Percentiles rank a stretch among this genome's conserved stretches.
Evolutionary conservation across 2,329 filamentous ascomycete genomes (phyloP).

Genomic region (Gnomoniopsis smithogilvyi): DNA sequence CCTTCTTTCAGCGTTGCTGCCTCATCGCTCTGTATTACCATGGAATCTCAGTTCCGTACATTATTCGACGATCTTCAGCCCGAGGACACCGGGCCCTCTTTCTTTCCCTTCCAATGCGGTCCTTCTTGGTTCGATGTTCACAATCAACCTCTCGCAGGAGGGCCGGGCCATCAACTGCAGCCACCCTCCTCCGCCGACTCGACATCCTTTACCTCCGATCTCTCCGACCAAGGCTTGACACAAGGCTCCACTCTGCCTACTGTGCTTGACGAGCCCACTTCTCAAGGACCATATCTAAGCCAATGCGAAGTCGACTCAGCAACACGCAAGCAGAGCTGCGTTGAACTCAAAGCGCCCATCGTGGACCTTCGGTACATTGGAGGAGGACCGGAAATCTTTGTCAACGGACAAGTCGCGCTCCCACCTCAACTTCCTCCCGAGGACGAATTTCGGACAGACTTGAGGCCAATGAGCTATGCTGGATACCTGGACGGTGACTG

Average conservation of each 20-base stretch:
- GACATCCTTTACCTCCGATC: background rate
- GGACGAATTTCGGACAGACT: background rate
- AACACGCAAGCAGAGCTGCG: background rate
- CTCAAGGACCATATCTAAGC: background rate
- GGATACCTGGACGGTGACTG: too few species aligned
- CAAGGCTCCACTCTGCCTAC: background rate
- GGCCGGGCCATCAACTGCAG: background rate
- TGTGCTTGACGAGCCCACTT: background rate
- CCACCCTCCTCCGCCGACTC: background rate
- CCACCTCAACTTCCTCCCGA: background rate
- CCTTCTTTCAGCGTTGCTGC: background rate
- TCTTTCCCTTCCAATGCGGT: background rate
- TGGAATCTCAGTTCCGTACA: background rate
- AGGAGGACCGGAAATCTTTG: background rate
- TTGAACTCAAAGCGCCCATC: background rate
- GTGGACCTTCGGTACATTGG: background rate
- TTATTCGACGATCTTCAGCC: background rate
- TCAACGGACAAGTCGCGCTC: background rate
- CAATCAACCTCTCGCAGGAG: background rate
- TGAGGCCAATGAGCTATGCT: background rate
- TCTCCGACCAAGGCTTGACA: background rate
- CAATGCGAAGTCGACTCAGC: background rate
- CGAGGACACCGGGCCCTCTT: background rate
- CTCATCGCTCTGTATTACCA: background rate
- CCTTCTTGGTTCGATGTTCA: background rate